Evolutionary conservation across 306 rosid genomes (phyloP).

Genomic region (Heteromeles arbutifolia): DNA sequence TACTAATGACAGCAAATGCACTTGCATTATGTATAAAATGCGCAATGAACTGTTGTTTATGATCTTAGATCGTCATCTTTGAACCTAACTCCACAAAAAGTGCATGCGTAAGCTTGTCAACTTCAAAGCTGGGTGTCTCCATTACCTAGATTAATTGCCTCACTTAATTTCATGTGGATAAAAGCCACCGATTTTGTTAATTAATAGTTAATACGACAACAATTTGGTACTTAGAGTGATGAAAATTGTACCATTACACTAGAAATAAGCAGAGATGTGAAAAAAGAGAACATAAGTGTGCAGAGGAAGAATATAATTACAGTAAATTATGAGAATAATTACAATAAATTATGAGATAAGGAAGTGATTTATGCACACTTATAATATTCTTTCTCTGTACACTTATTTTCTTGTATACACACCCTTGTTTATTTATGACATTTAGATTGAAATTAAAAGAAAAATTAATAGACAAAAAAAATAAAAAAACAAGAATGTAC

Average conservation of each 20-base stretch:
- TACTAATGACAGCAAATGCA: slow-evolving; percentile 24
- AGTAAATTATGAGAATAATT: too few species aligned
- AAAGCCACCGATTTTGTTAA: background rate
- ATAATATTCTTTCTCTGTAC: too few species aligned
- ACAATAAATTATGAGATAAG: too few species aligned
- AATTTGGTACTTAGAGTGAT: background rate
- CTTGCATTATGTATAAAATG: slow-evolving; percentile 19
- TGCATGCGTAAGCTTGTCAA: slow-evolving; percentile 36
- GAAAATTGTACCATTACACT: background rate
- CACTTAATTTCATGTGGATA: background rate
- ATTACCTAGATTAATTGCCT: slow-evolving; percentile 17
- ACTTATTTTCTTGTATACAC: too few species aligned
- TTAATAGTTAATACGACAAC: background rate
- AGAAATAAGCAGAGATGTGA: background rate
- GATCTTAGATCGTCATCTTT: slow-evolving; percentile 30
- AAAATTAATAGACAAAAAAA: too few species aligned
- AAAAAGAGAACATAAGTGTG: too few species aligned
- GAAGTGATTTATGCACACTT: too few species aligned
- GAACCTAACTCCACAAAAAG: slow-evolving; percentile 26
- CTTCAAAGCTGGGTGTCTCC: slow-evolving; percentile 28
- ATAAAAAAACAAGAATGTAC: background rate
- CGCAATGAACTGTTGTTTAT: slow-evolving; percentile 2
- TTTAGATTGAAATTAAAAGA: too few species aligned
- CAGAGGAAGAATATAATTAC: too few species aligned
- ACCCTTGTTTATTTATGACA: too few species aligned